Conservation (phyloP, 2,329 filamentous ascomycete genomes). For the Harringtonia aguacate region DNA sequence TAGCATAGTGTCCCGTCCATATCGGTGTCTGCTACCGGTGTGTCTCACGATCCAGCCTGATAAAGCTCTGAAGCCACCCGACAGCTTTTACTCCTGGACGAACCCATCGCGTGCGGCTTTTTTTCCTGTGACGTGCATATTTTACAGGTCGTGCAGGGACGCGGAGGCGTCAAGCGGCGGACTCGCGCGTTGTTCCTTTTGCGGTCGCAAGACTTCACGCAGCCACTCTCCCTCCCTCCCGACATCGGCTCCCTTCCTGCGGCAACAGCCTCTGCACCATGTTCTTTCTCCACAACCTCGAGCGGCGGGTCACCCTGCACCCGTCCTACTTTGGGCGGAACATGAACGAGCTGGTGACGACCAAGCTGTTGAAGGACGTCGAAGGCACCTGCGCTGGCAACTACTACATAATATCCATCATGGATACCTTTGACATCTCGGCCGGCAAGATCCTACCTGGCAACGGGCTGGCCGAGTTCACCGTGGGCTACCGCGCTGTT, state of each 20-base stretch:
- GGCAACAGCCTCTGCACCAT: slow-evolving; percentile 37
- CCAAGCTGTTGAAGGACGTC: slow-evolving; percentile 82
- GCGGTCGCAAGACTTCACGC: no score
- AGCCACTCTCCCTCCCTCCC: neutral
- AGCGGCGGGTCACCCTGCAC: slow-evolving; percentile 88
- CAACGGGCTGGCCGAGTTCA: slow-evolving; percentile 87
- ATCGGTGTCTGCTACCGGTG: no score
- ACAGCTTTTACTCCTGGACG: no score
- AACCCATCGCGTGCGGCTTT: no score
- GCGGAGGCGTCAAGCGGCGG: no score
- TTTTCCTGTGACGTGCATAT: no score
- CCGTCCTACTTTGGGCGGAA: slow-evolving; percentile 94
- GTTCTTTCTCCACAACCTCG: slow-evolving; percentile 98
- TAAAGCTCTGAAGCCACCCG: no score
- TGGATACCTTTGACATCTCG: slow-evolving; percentile 92
- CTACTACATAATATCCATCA: slow-evolving; percentile 96
- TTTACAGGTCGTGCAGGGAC: no score
- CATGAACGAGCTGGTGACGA: slow-evolving; percentile 83
- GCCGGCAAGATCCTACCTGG: slow-evolving; percentile 88
- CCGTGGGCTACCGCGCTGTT: slow-evolving; percentile 87
- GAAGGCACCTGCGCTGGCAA: slow-evolving; percentile 92
- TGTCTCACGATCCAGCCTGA: no score
- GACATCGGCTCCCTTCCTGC: no score
- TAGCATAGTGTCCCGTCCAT: no score
- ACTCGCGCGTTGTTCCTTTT: no score